Evolutionary conservation across 2,329 filamentous ascomycete genomes (phyloP), one percentile per base, ranked within the genome.

Genomic region (Didymella segeticola): DNA sequence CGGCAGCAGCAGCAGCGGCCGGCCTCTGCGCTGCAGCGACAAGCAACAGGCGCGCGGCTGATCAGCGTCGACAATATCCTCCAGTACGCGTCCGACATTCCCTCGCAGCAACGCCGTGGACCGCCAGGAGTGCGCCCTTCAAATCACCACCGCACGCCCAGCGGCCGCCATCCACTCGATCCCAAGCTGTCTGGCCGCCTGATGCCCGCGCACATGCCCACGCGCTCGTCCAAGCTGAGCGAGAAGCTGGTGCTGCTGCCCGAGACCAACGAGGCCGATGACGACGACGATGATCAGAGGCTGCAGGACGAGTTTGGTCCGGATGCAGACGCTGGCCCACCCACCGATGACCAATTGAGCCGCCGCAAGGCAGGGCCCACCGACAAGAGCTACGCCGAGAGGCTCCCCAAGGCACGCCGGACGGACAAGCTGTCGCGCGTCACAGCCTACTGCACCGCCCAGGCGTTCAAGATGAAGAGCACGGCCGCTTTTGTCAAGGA

Each of bases 231-330:
- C 23, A 97, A 98, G 75, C 89, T 96, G 60, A 96, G 91, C 74
- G 91, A 98, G 79, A 98, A 98, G 77, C 82, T 99, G n/a, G 95
- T 99, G 0, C 80, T 98, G 29, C 82, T 99, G 12, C 95, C 95
- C 1, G 93, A 97, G 70, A 89, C 92, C 1, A 78, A 82, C 48
- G 75, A 76, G 12, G 78, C 79, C 41, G 83, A 83, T 4, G 74
- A 74, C 11, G 79, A 82, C 39, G 83, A 85, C n/a, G n/a, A n/a
- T n/a, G n/a, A n/a, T n/a, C n/a, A n/a, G n/a, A n/a, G n/a, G n/a
- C n/a, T n/a, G 9, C 84, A 85, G 30, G 73, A 79, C 30, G 76
- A 78, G 17, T 82, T 81, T 22, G 78, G 83, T 31, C 89, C 89
- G 48, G 63, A 64, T 26, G 47, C 47, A 1, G 86, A 87, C 43